Conservation (phyloP, 164 flowering plant species). For the Malania oleifera region DNA sequence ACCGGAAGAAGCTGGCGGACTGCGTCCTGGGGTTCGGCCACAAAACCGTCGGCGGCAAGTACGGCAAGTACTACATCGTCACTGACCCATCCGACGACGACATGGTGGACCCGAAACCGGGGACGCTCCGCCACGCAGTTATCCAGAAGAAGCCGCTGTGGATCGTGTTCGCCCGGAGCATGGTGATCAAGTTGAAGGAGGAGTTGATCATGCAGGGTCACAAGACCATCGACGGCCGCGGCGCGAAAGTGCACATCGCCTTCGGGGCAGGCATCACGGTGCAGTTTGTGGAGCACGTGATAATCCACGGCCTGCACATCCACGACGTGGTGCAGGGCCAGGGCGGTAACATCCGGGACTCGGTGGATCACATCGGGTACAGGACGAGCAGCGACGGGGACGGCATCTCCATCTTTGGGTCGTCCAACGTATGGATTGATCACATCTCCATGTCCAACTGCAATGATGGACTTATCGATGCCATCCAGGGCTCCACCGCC, state of each 20-base stretch:
- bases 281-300: constrained; percentile 40
- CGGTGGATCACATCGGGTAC: constrained; percentile 34
- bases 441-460: constrained; percentile 47
- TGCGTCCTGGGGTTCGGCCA: constrained; percentile 47
- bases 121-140: constrained; percentile 51
- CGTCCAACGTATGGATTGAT: constrained; percentile 54
- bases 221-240: constrained; percentile 65
- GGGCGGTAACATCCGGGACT: constrained; percentile 46
- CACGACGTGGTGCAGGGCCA: constrained; percentile 22
- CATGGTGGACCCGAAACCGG: constrained; percentile 33
- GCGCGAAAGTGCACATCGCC: constrained; percentile 37
- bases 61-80: constrained; percentile 38
- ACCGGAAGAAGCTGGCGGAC: constrained; percentile 32
- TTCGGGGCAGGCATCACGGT: constrained; percentile 50
- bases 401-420: constrained; percentile 45
- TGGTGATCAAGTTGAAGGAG: constrained; percentile 37
- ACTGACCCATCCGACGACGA: constrained; percentile 36
- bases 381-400: constrained; percentile 47
- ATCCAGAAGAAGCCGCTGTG: constrained; percentile 44
- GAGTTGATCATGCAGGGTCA: constrained; percentile 40
- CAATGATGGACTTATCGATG: constrained; percentile 53
- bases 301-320: constrained; percentile 44
- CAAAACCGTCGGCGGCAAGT: constrained; percentile 33
- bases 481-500: constrained; percentile 45
- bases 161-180: constrained; percentile 36